Base-by-base conservation (phyloP, 768 basidiomycete species). In the Neoboletus magnificus region DNA sequence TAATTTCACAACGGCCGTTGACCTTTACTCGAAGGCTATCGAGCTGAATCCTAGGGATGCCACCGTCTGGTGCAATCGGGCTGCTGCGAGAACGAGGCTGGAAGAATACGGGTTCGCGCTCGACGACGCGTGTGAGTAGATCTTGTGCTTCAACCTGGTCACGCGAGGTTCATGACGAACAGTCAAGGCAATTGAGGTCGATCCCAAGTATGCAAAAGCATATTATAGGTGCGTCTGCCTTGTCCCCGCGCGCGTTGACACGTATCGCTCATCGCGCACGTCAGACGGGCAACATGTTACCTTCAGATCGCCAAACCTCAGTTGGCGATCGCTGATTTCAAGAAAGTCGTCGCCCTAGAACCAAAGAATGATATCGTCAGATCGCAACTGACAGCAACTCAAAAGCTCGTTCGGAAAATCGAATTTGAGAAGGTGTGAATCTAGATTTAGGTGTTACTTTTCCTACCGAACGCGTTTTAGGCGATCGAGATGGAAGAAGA, bases 31-130 rank as follows among this genome's bases (percentile, higher is more conserved):
- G 3, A 74, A 85, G 36, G 92, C 96, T 2, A 89, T 98, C 61
- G 85, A 88, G 60, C 81, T 86, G 67, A 94, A 99, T 68, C 94
- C 93, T 0, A 76, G 78, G 52, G 96, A 98, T 64, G 76, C 93
- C 50, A 94, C 93, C 15, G 72, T 96, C 50, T 98, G 91, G 89
- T 94, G 89, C 68, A 98, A 98, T 73, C 82, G 96, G 36, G 93
- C 97, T 2, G 91, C 93, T 72, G 82, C 91, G 15, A 83, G 96
- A 48, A 92, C 95, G 73, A 97, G 91, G 74, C 73, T 98, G 52
- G 90, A 99, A 71, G 87, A 99, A 74, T 88, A 89, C 64, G 97
- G 97, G 4, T 93, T 94, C 66, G 97, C 94, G 16, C 81, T 96
- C 27, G 75, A 77, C 29, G 96, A 98, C 76, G 85, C 93, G 40